Percentiles rank a stretch among this genome's conserved stretches.
Conservation (phyloP, 768 basidiomycete species). For the Leccinum longicurvipes region DNA sequence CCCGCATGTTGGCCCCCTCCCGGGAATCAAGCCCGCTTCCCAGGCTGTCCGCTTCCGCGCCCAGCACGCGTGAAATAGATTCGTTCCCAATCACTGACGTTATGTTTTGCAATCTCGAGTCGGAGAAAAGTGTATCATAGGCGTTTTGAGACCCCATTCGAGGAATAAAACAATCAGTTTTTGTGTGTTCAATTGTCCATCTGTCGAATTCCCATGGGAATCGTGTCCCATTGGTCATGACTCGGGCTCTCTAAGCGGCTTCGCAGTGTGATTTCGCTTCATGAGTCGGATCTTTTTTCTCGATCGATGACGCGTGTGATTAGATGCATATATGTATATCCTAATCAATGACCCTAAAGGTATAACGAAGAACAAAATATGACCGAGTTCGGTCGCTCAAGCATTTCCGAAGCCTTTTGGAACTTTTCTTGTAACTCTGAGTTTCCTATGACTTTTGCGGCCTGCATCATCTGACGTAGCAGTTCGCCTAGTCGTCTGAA, state of each 20-base stretch:
- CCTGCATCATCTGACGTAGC: constrained; percentile 92
- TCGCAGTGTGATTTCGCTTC: too few species aligned
- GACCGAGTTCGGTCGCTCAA: constrained; percentile 91
- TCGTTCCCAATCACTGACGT: neutral
- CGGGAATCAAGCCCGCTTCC: constrained; percentile 50
- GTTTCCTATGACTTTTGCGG: constrained; percentile 96
- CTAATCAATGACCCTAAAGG: constrained; percentile 39
- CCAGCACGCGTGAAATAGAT: constrained; percentile 3
- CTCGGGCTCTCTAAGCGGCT: too few species aligned
- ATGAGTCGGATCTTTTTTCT: too few species aligned
- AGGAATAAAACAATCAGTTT: neutral
- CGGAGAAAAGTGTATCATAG: constrained; percentile 2
- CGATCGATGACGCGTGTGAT: too few species aligned
- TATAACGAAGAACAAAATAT: constrained; percentile 89
- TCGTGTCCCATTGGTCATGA: too few species aligned
- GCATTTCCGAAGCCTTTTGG: constrained; percentile 85
- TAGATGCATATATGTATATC: neutral
- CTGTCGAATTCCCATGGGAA: too few species aligned
- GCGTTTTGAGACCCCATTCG: neutral
- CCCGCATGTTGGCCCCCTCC: constrained; percentile 49
- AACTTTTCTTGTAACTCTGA: constrained; percentile 92
- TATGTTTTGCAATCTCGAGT: neutral
- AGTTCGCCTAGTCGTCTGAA: constrained; percentile 94
- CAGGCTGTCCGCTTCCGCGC: constrained; percentile 54
- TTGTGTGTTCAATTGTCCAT: neutral